These are phyloP conservation scores for Marsdenia floribunda DNA, from an alignment of 257 asterid genomes.

Conservation along the genomic window DNA sequence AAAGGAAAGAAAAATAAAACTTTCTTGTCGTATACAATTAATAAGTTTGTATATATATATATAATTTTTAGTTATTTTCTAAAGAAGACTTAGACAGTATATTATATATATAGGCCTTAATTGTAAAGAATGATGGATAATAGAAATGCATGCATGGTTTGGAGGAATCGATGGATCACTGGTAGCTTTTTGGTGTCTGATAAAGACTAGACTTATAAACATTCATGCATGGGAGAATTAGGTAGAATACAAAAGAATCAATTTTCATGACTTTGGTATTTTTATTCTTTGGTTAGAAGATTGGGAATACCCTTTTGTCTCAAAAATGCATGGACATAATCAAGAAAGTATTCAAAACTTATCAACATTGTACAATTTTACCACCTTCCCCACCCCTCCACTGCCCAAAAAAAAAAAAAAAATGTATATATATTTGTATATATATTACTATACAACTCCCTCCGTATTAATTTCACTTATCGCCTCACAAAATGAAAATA, in stretches of 20 bases:
- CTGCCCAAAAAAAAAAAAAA: no score
- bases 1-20: neutral
- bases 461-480: no score
- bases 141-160: no score
- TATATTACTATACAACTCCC: no score
- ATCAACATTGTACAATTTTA: no score
- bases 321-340: neutral
- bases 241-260: neutral
- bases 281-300: neutral
- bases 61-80: neutral
- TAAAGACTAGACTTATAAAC: neutral
- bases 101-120: no score
- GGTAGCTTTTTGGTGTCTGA: neutral
- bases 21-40: neutral
- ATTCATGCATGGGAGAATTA: neutral
- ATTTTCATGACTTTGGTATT: neutral
- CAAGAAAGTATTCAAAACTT: neutral
- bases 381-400: no score
- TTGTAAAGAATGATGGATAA: neutral
- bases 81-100: no score
- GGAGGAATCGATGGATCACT: no score
- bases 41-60: neutral
- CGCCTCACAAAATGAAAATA: no score
- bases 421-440: no score
- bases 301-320: neutral